Evolutionary conservation across 2,329 filamentous ascomycete genomes (phyloP).

Genomic region (Corynespora cassiicola): DNA sequence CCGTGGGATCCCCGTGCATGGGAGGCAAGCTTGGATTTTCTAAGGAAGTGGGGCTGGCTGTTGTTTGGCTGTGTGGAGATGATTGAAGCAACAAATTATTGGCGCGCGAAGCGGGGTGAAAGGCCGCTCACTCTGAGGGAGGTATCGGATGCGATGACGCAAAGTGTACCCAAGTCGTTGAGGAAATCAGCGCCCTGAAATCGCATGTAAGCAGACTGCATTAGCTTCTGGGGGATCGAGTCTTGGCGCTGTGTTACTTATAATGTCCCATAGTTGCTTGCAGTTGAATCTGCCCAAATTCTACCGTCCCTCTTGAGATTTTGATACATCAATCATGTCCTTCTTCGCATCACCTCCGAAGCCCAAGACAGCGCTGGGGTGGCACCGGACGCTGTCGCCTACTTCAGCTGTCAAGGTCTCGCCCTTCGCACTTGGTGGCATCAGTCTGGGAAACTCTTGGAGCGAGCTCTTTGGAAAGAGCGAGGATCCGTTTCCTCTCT

Average conservation of each 20-base stretch:
- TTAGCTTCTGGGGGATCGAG: no score
- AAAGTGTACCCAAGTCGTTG: no score
- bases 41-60: conserved; percentile 54
- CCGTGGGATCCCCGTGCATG: conserved; percentile 53
- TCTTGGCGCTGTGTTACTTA: no score
- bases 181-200: no score
- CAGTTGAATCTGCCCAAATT: no score
- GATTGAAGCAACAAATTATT: conserved; percentile 32
- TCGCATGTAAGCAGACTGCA: no score
- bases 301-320: no score
- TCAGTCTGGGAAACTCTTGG: conserved; percentile 65
- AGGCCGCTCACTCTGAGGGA: conserved; percentile 9
- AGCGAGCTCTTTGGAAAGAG: conserved; percentile 67
- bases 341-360: conserved; percentile 16
- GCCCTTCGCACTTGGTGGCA: conserved; percentile 61
- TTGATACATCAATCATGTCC: no score
- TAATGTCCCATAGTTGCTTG: no score
- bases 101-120: conserved; percentile 21
- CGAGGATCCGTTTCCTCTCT: conserved; percentile 65
- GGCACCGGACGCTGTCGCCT: conserved; percentile 71
- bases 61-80: conserved; percentile 48
- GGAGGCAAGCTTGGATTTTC: conserved; percentile 56
- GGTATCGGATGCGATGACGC: no score
- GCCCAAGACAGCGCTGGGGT: conserved; percentile 52
- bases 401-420: conserved; percentile 64